Base-by-base conservation (phyloP, 2,329 filamentous ascomycete species). In the Sporothrix dimorphospora region DNA sequence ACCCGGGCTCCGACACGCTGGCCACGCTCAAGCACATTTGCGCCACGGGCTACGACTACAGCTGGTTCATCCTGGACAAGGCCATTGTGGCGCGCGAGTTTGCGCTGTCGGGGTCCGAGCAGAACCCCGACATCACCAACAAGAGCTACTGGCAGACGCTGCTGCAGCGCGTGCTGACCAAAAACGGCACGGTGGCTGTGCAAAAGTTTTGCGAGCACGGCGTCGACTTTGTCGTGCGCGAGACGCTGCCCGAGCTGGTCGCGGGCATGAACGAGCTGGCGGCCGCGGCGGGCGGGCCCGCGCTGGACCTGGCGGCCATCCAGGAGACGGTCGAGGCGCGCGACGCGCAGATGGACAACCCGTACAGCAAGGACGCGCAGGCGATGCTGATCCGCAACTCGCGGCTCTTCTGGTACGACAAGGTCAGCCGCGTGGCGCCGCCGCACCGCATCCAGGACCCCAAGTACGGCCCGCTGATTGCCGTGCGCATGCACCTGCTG, bases 21-120 rank as follows among this genome's bases (percentile, higher is more conserved):
- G 85, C 81, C 0, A 90, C 88, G 1, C 82, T 90, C 19, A 85
- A 85, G 79, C 79, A 89, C 76, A 90, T 90, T 73, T 88, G 87
- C 81, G 79, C 78, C 74, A 90, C 88, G 0, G 88, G 88, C 0
- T 85, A 89, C 79, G 87, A 89, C 77, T 90, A 90, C 80, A 85
- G 85, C 1, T 90, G 88, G 88, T 90, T 90, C 79, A 83, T 90
- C 71, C 82, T 88, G 2, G 83, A 88, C 77, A 85, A 87, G 73
- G 80, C 80, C 77, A 90, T 90, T 76, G 86, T 90, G 63, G 85
- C 86, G n/a, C 83, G 85, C 24, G 88, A 90, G 78, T 90, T 90
- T 72, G 87, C 85, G 14, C 83, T 90, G 0, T 90, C 88, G 0
- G 88, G 88, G 9, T 89, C 87, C 0, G 88, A 90, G 79, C 88